Base-by-base conservation (phyloP, 2,329 filamentous ascomycete genomes). In the Paracorniculantispora psalliotae region DNA sequence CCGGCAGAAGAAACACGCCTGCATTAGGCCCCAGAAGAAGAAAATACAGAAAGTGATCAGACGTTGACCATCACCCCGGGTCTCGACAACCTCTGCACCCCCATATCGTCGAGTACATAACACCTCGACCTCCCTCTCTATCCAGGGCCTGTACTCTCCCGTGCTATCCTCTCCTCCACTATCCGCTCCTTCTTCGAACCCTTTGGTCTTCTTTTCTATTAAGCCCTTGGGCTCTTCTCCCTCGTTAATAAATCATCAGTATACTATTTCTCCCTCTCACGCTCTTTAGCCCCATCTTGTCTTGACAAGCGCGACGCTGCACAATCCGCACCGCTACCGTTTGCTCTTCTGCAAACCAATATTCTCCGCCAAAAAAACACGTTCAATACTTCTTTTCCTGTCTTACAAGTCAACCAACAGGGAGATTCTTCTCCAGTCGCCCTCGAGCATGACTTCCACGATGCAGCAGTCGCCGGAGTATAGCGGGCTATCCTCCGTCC, bases 61-160 rank as follows among this genome's bases (percentile, higher is more conserved):
- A 46, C 49, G 41, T 52, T 53, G 49, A 53, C 28, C 49, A 59
- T 52, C 47, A 37, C 49, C 57, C 25, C 39, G 48, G 39, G 50
- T 53, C 39, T 53, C 41, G 47, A 59, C 50, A 59, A 23, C 48
- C 41, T 59, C 57, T 39, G 41, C 33, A 39, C 57, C 46, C 46
- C 58, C 58, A 49, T 56, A 55, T 56, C 58, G 26, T 60, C 37
- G 52, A 51, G 44, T 60, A 60, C 58, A 60, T 51, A 60, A 60
- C 52, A 56, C 58, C n/a, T 55, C 44, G 43, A 53, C 52, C n/a
- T 62, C 66, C 64, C 64, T 64, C 66, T 66, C 69, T 68, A 28
- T 44, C 48, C 25, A 13, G 23, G 58, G 43, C 35, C 35, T 43
- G 43, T 44, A 44, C 12, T 46, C 48, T 57, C 54, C 54, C 46